phyloP scores from a whole-genome alignment of 352 stramenopile species.

The Pelagophyceae sp. region DNA sequence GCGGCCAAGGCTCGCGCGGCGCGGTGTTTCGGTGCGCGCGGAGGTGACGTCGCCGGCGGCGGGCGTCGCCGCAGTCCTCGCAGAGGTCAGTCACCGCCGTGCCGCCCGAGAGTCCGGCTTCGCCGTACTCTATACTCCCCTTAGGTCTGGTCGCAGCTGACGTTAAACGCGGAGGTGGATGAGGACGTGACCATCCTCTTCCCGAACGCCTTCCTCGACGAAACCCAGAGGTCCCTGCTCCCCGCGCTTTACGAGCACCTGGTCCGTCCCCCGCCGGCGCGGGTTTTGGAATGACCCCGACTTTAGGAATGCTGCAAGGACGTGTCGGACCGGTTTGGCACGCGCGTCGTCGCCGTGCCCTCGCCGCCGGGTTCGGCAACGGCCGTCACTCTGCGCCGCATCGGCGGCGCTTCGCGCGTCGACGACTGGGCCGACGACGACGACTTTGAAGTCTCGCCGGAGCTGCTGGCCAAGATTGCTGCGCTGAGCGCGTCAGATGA shows the following conservation, averaged over 20 bases:
- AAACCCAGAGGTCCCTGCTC: not conserved
- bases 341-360: not conserved
- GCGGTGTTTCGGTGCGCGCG: too few species aligned
- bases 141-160: not conserved
- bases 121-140: too few species aligned
- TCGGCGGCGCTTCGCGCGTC: not conserved
- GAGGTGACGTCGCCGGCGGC: too few species aligned
- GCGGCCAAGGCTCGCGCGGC: too few species aligned
- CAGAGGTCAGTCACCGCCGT: too few species aligned
- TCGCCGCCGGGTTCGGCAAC: not conserved
- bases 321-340: not conserved
- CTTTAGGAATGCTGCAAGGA: slow-evolving; percentile 20
- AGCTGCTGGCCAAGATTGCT: not conserved
- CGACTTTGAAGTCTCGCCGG: not conserved
- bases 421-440: not conserved
- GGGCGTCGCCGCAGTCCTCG: too few species aligned
- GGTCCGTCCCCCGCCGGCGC: too few species aligned
- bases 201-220: not conserved
- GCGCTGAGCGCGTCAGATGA: not conserved
- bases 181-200: not conserved
- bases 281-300: too few species aligned
- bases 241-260: slow-evolving; percentile 15
- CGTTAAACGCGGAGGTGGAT: not conserved
- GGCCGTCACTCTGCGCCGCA: not conserved
- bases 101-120: too few species aligned